These are phyloP conservation scores for Chytriomyces confervae DNA, from an alignment of 192 early-diverging fungal species.

Conservation along the genomic window DNA sequence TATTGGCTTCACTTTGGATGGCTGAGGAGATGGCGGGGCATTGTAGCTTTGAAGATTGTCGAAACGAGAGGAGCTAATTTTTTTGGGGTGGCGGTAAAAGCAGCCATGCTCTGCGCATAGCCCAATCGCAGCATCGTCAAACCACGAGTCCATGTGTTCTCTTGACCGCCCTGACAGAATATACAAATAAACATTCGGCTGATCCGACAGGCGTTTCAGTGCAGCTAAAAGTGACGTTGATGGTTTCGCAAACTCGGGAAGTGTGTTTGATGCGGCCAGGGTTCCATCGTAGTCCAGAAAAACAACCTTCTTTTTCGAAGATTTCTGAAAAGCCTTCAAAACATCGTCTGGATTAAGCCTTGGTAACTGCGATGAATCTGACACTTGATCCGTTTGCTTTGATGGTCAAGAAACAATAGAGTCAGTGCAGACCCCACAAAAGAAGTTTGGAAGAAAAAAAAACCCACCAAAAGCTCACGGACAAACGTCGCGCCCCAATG, in stretches of 20 bases:
- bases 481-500: slow-evolving; percentile 98
- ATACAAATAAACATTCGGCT: slow-evolving; percentile 89
- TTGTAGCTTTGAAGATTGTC: slow-evolving; percentile 30
- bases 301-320: slow-evolving; percentile 73
- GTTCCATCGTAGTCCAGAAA: slow-evolving; percentile 98
- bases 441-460: neutral
- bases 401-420: slow-evolving; percentile 46
- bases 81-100: slow-evolving; percentile 91
- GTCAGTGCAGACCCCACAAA: slow-evolving; percentile 63
- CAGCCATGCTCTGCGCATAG: slow-evolving; percentile 99
- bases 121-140: slow-evolving; percentile 83
- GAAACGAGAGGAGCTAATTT: slow-evolving; percentile 15
- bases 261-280: slow-evolving; percentile 73
- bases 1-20: neutral
- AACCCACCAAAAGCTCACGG: slow-evolving; percentile 70
- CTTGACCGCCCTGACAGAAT: slow-evolving; percentile 93
- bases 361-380: slow-evolving; percentile 33
- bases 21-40: slow-evolving; percentile 1
- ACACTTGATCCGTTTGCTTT: slow-evolving; percentile 68
- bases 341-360: slow-evolving; percentile 46
- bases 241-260: slow-evolving; percentile 95
- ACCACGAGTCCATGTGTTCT: slow-evolving; percentile 90
- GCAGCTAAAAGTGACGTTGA: slow-evolving; percentile 72
- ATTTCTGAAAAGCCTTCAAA: slow-evolving; percentile 57
- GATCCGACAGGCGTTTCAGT: slow-evolving; percentile 72